Evolutionary conservation across 2,329 filamentous ascomycete species (phyloP), one percentile per base, ranked within the genome.

Genomic region (Pseudogymnoascus sp.): DNA sequence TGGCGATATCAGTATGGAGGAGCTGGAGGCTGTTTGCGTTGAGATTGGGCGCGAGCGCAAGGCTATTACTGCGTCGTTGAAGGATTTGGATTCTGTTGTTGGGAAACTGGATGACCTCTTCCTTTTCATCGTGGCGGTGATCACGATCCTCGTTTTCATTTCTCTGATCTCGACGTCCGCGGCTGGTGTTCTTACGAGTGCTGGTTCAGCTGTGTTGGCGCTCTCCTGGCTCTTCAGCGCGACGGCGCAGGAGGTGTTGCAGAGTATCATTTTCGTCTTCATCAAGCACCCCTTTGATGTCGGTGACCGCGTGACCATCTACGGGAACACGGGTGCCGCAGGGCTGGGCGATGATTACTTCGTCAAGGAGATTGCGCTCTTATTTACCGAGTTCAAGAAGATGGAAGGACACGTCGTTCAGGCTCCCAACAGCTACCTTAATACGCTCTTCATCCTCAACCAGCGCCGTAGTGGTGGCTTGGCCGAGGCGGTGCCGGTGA

Each of bases 381-480:
- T 97, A 14, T 97, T 94, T 72, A 97, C 93, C 12, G 93, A 97
- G 70, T 97, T 97, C 78, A 97, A 97, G 80, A 97, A 97, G 79
- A 93, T 97, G 89, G 88, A 97, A 74, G 93, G 93, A 1, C 92
- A 97, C 68, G 88, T 97, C 22, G 93, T 97, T 0, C 93, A 97
- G 74, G 93, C 93, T 0, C 93, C 93, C 9, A 97, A 97, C 80
- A 95, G 89, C 62, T 86, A 96, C 37, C 82, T 97, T 61, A 97
- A 97, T 74, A 91, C 85, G 0, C 81, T 97, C 0, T 97, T 97
- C 75, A 96, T 97, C 64, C 85, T 97, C 47, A 97, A 97, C 74
- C 91, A 96, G 76, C 86, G 93, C 50, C 88, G 93, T 60, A 95
- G 91, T 34, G 92, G 92, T 65, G 89, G 88, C 4, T 80, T 97